Evolutionary conservation across 768 basidiomycete genomes (phyloP).

Genomic region (Rhodotorula babjevae): DNA sequence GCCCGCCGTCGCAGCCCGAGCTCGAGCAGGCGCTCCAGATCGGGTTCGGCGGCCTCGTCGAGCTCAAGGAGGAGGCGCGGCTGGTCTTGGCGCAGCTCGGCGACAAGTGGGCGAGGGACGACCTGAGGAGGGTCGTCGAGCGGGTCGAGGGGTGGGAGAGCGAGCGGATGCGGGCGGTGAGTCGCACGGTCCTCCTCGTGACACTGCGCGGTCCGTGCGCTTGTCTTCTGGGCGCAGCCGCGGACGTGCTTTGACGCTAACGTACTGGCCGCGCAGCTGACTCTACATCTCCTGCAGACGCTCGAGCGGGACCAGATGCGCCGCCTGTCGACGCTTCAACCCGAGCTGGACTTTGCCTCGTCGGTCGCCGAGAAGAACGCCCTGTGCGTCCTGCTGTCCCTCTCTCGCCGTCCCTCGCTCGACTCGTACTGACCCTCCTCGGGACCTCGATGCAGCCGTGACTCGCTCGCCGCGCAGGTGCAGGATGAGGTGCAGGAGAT

Average conservation of each 20-base stretch:
- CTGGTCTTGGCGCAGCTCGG: background rate
- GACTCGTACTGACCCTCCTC: background rate
- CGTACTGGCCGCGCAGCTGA: background rate
- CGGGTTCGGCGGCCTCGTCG: slow-evolving; percentile 24
- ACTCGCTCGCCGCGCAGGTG: slow-evolving; percentile 2
- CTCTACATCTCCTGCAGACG: slow-evolving; percentile 4
- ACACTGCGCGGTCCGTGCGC: background rate
- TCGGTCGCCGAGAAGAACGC: slow-evolving; percentile 19
- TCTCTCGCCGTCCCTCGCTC: background rate
- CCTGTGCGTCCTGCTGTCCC: slow-evolving; percentile 4
- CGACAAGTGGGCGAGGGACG: background rate
- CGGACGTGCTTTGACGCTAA: too few species aligned
- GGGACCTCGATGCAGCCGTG: slow-evolving; percentile 2
- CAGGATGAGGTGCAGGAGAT: slow-evolving; percentile 30
- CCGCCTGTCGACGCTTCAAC: slow-evolving; percentile 4
- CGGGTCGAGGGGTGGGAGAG: slow-evolving; percentile 23
- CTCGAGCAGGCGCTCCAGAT: slow-evolving; percentile 27
- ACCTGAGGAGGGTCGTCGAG: slow-evolving; percentile 5
- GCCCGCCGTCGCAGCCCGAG: slow-evolving; percentile 11
- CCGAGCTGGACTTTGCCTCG: slow-evolving; percentile 1
- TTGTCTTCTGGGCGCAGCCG: too few species aligned
- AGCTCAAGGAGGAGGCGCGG: slow-evolving; percentile 21
- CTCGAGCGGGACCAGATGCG: slow-evolving; percentile 31
- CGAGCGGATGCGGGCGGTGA: slow-evolving; percentile 21
- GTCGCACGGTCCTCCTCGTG: background rate